These are phyloP conservation scores for Trichoderma reesei DNA, from an alignment of 495 filamentous ascomycete species.

Conservation along the genomic window DNA sequence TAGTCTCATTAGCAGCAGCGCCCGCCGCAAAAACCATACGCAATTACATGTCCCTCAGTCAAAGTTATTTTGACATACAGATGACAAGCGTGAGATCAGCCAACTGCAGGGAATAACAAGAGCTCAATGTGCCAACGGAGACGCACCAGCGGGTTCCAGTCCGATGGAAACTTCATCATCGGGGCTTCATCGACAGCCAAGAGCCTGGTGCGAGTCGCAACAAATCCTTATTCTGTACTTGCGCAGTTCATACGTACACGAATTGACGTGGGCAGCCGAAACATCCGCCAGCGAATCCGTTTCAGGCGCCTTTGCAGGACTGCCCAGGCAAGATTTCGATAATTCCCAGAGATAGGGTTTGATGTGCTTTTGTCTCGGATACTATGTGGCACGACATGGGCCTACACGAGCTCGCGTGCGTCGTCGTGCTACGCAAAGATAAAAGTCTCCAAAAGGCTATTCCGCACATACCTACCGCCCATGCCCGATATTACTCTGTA, in stretches of 20 bases:
- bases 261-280: neutral
- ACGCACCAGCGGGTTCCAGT: no score
- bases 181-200: neutral
- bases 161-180: no score
- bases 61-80: neutral
- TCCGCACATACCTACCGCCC: neutral
- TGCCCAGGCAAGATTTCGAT: neutral
- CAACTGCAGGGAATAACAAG: no score
- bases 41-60: no score
- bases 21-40: no score
- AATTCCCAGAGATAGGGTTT: constrained; percentile 4
- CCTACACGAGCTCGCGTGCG: constrained; percentile 9
- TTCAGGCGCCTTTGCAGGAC: neutral
- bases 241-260: neutral
- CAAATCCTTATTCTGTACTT: neutral
- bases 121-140: neutral
- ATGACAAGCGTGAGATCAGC: no score
- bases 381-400: neutral
- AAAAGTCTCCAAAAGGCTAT: neutral
- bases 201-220: neutral
- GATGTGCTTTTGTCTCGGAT: constrained; percentile 8
- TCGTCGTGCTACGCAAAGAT: neutral
- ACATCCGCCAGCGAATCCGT: neutral
- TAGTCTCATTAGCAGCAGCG: neutral
- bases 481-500: neutral